Base-by-base conservation (phyloP, 1,284 basidiomycete genomes). In the Thelephora terrestris region DNA sequence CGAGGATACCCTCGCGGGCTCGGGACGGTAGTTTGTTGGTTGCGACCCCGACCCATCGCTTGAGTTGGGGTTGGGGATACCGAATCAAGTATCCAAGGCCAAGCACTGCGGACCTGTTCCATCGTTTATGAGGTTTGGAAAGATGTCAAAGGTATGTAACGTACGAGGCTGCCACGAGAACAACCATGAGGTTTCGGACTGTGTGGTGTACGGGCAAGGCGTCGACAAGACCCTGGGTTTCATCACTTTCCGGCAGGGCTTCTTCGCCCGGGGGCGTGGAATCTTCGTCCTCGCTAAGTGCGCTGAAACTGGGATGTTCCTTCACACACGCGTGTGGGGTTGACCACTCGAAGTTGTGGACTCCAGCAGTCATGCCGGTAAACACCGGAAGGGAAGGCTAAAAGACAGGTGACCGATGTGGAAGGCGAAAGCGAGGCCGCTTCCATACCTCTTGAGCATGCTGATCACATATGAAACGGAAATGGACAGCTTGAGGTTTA, bases 401-500 rank as follows among this genome's bases (percentile, higher is more conserved):
- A n/a, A 21, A 20, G 20, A 20, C 25, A 29, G 35, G 44, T 25
- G 24, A 7, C 20, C 35, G 23, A 24, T 25, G 37, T 18, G 36
- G 18, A n/a, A n/a, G 35, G 20, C 12, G 17, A 49, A 24, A 20
- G 10, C 12, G 9, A 32, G 29, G 12, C 29, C 5, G 6, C 29
- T 7, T 10, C 51, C 55, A 21, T 20, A 64, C 63, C 54, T 64
- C 65, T 32, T 66, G 59, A 18, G 57, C 55, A n/a, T 56, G 51
- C 21, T 55, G 61, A 46, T 68, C 67, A 53, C 73, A 75, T 39
- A 62, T 49, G 49, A 73, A 71, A 44, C 62, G 53, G 46, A 75
- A 62, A 16, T 64, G 60, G 3, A 69, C 69, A 23, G 62, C 65
- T 47, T 74, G 71, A 10, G 57, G 53, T 39, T 58, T 5, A 32